phyloP scores from a whole-genome alignment of 495 filamentous ascomycete genomes.

The Ramalina peruviana region DNA sequence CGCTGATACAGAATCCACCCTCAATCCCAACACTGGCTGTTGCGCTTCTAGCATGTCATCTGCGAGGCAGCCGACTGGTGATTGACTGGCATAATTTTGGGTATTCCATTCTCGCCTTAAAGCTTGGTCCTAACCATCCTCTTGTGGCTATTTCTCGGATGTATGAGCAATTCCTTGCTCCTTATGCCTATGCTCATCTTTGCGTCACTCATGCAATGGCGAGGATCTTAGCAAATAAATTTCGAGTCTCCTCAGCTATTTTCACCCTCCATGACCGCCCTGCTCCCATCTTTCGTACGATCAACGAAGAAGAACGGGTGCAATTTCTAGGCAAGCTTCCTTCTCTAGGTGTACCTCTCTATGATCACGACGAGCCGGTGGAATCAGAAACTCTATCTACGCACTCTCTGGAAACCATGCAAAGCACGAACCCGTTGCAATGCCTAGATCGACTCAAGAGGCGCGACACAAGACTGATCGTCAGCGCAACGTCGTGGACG shows the following conservation, averaged over 20 bases:
- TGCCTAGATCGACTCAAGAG: slow-evolving; percentile 25
- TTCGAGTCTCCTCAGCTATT: slow-evolving; percentile 47
- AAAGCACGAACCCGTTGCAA: too few relatives aligned
- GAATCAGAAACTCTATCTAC: too few relatives aligned
- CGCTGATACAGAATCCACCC: slow-evolving; percentile 89
- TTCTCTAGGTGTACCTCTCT: neutral
- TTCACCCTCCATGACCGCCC: slow-evolving; percentile 77
- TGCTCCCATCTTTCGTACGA: slow-evolving; percentile 63
- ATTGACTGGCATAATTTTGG: slow-evolving; percentile 99
- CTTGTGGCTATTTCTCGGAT: slow-evolving; percentile 58
- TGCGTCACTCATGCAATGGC: slow-evolving; percentile 85
- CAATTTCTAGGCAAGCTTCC: slow-evolving; percentile 48
- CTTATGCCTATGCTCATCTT: slow-evolving; percentile 57
- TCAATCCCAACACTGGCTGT: slow-evolving; percentile 82
- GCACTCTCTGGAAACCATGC: too few relatives aligned
- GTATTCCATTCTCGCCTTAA: slow-evolving; percentile 77
- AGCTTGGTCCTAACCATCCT: slow-evolving; percentile 48
- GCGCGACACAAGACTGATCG: slow-evolving; percentile 49
- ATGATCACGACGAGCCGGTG: neutral
- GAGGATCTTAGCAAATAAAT: slow-evolving; percentile 50
- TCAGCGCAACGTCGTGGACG: slow-evolving; percentile 94
- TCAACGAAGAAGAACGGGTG: slow-evolving; percentile 35
- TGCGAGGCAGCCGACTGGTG: slow-evolving; percentile 68
- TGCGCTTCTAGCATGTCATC: slow-evolving; percentile 53
- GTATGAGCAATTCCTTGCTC: slow-evolving; percentile 62